These are phyloP conservation scores for Solanum hybrid DNA, from an alignment of 305 asterid species.

Conservation along the genomic window DNA sequence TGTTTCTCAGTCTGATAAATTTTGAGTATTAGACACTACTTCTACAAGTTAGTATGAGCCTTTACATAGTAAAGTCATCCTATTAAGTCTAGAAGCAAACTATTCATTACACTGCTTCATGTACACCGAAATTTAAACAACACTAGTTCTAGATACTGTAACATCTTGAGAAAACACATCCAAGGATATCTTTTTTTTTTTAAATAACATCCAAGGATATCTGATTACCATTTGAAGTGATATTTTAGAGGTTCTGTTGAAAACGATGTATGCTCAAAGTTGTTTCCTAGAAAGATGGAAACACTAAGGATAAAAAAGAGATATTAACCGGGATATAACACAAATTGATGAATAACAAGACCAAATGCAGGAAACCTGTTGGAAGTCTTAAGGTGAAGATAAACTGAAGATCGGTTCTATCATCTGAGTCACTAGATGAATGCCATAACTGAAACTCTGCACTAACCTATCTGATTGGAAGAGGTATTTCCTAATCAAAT, in stretches of 20 bases:
- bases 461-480: background rate
- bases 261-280: background rate
- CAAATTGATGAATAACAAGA: background rate
- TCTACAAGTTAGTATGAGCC: background rate
- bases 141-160: background rate
- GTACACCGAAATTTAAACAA: background rate
- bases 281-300: background rate
- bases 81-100: background rate
- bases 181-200: background rate
- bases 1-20: background rate
- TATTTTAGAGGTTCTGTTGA: background rate
- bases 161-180: background rate
- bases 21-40: background rate
- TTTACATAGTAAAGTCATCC: background rate
- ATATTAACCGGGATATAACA: background rate
- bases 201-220: background rate
- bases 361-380: background rate
- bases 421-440: background rate
- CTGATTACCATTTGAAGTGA: background rate
- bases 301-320: background rate
- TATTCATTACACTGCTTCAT: background rate
- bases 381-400: background rate
- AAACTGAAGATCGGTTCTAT: background rate
- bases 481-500: background rate
- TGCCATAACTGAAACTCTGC: background rate